Conservation (phyloP, 2,329 filamentous ascomycete species). For the Xylaria hypoxylon region DNA sequence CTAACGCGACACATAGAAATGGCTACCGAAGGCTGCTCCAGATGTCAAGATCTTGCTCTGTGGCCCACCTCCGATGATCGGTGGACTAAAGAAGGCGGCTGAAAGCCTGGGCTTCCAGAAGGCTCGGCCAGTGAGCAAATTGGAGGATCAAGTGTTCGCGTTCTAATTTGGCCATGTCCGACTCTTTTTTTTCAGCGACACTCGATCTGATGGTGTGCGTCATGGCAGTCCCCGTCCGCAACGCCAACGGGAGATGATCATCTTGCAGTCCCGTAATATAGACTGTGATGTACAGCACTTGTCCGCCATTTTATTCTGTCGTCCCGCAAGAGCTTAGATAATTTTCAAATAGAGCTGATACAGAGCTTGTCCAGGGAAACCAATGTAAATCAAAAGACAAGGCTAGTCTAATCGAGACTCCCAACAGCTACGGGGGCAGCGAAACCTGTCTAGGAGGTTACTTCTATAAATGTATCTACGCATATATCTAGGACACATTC, state of each 20-base stretch:
- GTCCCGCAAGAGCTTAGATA: constrained; percentile 1
- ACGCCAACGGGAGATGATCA: neutral
- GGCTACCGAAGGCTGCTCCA: constrained; percentile 81
- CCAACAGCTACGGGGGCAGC: neutral
- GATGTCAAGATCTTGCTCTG: constrained; percentile 96
- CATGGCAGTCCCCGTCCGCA: neutral
- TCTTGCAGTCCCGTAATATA: neutral
- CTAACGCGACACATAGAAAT: constrained; percentile 65
- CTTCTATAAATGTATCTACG: constrained; percentile 11
- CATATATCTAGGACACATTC: constrained; percentile 1
- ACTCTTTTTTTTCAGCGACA: neutral
- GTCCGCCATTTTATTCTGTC: neutral
- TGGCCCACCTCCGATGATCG: constrained; percentile 96
- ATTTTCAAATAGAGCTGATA: constrained; percentile 3
- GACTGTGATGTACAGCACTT: neutral
- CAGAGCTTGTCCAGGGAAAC: constrained; percentile 1
- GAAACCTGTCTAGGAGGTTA: neutral
- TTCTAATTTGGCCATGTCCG: constrained; percentile 68
- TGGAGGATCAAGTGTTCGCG: constrained; percentile 97
- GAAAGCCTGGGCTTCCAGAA: constrained; percentile 92
- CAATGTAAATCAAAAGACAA: constrained; percentile 9
- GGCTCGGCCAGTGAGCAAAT: constrained; percentile 94
- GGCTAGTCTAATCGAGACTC: constrained; percentile 1
- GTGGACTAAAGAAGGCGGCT: constrained; percentile 95
- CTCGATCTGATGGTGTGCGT: neutral